Evolutionary conservation across 2,329 filamentous ascomycete species (phyloP).

Genomic region (Chaetothyriales sp.): DNA sequence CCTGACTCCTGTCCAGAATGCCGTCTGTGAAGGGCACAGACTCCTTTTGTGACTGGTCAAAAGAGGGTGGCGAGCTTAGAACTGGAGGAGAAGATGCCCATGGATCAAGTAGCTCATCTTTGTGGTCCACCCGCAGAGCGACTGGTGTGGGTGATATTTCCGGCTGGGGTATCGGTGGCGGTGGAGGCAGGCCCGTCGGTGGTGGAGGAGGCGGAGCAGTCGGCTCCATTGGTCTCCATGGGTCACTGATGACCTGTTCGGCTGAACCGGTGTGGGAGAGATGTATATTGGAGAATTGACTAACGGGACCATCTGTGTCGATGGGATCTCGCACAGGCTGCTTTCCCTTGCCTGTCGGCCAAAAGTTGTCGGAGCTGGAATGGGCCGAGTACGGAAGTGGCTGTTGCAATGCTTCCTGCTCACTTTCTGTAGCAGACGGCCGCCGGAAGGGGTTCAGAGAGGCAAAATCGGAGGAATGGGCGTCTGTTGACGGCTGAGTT

Average conservation of each 20-base stretch:
- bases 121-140: slow-evolving; percentile 4
- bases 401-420: not conserved
- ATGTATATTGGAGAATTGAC: not conserved
- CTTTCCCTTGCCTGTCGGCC: not conserved
- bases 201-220: slow-evolving; percentile 6
- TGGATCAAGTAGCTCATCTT: slow-evolving; percentile 6
- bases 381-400: not conserved
- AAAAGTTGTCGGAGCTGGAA: not conserved
- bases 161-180: slow-evolving; percentile 6
- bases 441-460: slow-evolving; percentile 18
- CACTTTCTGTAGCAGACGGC: slow-evolving; percentile 1
- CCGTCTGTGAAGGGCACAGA: slow-evolving; percentile 10
- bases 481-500: not conserved
- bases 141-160: slow-evolving; percentile 10
- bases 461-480: slow-evolving; percentile 3
- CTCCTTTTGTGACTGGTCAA: slow-evolving; percentile 11
- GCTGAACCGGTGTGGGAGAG: slow-evolving; percentile 1
- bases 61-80: slow-evolving; percentile 8
- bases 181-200: slow-evolving; percentile 5
- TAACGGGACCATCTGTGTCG: not conserved
- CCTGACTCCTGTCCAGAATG: slow-evolving; percentile 11
- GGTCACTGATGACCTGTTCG: slow-evolving; percentile 1
- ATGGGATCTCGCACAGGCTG: not conserved
- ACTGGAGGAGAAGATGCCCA: slow-evolving; percentile 9
- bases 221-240: slow-evolving; percentile 2